Evolutionary conservation across 1,139 yeast species (phyloP), one percentile per base, ranked within the genome.

Genomic region (Torulaspora globosa): DNA sequence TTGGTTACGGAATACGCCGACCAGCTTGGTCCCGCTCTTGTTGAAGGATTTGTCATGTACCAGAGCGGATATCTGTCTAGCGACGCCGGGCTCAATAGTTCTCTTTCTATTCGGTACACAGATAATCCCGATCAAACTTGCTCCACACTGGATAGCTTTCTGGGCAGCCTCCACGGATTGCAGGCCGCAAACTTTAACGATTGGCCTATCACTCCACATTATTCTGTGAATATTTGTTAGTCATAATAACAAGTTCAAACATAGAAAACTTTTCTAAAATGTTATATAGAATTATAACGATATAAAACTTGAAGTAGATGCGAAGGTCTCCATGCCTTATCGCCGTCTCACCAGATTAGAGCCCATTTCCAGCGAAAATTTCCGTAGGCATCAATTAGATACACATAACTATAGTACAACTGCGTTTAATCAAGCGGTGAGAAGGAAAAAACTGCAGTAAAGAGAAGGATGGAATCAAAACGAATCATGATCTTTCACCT

Each of bases 1-100:
- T 65, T 90, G 97, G 64, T 92, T 88, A 50, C 92, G 73, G 67
- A 92, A 89, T 2, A 92, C 98, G 0, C 97, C 98, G 2, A 89
- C 97, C 2, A 85, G 65, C 33, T 51, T 50, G 15, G 42, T 52
- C 37, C 35, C 59, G 33, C 4, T 46, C 50, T 36, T 55, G 42
- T 49, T 27, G 53, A 47, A 10, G 41, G 39, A n/a, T 12, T 30
- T 27, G 12, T 36, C 42, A 39, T 53, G 59, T 15, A 72, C 74
- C 28, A 70, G 38, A 4, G 52, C 48, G 0, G 84, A 70, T 5
- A 92, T 83, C 28, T 67, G 62, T 41, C 60, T 61, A 0, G 95
- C 97, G 2, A 69, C 71, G 0, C 65, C 72, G 0, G 65, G 60
- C 12, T 76, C 76, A 1, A 88, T 76, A 0, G 96, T 86, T 43